Evolutionary conservation across 495 filamentous ascomycete genomes (phyloP), one percentile per base, ranked within the genome.

Genomic region (Talaromyces adpressus): DNA sequence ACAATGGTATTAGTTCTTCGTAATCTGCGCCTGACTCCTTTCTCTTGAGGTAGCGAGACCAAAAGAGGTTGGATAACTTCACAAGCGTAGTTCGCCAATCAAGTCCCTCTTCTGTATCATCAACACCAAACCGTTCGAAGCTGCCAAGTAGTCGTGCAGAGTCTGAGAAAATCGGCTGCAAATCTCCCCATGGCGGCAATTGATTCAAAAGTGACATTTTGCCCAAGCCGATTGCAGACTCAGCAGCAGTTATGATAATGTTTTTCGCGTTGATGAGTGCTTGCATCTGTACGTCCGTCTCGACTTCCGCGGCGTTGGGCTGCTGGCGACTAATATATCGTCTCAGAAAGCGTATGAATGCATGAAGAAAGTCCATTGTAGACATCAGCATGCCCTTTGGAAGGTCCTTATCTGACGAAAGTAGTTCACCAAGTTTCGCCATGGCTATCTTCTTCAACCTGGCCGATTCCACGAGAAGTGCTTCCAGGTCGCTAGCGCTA

Each of bases 21-120:
- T 73, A 67, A 0, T 71, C 68, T 60, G 72, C 74, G 3, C 75
- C 75, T 32, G 65, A 60, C 61, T 81, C 77, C 63, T 78, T 81
- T 16, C 79, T 72, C 63, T 82, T 79, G 41, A 83, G 69, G 61
- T 85, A 83, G 23, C 87, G 82, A 22, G 85, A 79, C 79, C 89
- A 94, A 70, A 91, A 93, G 16, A 91, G 76, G 70, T 93, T 91
- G 0, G 91, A 94, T 30, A 96, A 78, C 69, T 87, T 72, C 49
- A 79, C 77, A 16, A 34, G 51, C 12, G 62, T 18, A 20, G 32
- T 32, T 16, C 49, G 59, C 51, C 56, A 62, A 52, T 34, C 14
- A n/a, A 18, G 22, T 6, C 30, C 72, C 6, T 63, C 62, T 12
- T 69, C 70, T 18, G 11, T n/a, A 11, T 22, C 9, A 20, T 62